phyloP scores from a whole-genome alignment of 2,329 filamentous ascomycete genomes.

The Paecilomyces sp. region DNA sequence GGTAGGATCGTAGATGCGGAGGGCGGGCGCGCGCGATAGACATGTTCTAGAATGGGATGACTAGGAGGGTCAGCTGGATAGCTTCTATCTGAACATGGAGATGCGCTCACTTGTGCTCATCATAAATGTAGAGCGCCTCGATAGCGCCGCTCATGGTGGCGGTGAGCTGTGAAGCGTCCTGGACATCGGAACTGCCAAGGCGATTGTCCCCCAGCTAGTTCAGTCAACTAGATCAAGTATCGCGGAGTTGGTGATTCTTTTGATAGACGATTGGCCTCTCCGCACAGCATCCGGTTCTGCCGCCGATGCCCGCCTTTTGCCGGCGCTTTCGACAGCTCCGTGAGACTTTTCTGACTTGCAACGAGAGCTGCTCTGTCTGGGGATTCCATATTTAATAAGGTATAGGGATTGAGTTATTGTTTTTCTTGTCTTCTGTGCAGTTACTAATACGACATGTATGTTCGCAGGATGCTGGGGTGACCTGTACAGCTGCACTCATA shows the following conservation, averaged over 20 bases:
- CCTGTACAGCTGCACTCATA: neutral
- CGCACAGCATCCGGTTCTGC: constrained; percentile 20
- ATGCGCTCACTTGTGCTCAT: constrained; percentile 77
- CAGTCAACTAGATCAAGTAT: neutral
- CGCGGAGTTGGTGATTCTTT: too few relatives aligned
- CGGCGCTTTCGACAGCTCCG: constrained; percentile 3
- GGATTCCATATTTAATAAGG: neutral
- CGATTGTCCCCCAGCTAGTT: constrained; percentile 12
- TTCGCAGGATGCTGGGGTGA: neutral
- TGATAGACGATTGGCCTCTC: too few relatives aligned
- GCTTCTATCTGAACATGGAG: neutral
- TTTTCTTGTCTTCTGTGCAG: neutral
- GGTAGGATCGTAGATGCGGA: constrained; percentile 69
- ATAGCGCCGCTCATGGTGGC: constrained; percentile 73
- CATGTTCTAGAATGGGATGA: constrained; percentile 78
- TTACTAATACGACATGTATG: neutral
- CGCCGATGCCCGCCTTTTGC: constrained; percentile 20
- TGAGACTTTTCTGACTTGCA: neutral
- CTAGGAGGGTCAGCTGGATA: constrained; percentile 40
- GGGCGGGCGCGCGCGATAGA: constrained; percentile 75
- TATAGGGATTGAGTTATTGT: neutral
- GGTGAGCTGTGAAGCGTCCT: constrained; percentile 2
- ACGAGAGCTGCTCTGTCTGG: neutral
- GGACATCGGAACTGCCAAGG: neutral
- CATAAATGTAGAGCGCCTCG: constrained; percentile 93